These are phyloP conservation scores for Pseudogymnoascus destructans DNA, from an alignment of 2,329 filamentous ascomycete genomes.

Conservation along the genomic window DNA sequence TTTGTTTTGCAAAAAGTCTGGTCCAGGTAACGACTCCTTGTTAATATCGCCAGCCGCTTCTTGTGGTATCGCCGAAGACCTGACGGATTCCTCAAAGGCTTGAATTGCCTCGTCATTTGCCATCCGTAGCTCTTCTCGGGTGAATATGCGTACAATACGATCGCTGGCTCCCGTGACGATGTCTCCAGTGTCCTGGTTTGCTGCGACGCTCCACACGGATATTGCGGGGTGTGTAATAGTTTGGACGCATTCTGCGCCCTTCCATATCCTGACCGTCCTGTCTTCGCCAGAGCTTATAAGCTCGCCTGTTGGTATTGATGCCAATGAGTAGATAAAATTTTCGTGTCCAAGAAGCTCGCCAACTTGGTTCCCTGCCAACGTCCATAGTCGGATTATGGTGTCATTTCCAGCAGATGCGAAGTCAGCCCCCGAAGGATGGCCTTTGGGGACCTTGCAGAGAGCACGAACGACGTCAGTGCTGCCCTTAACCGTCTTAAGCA, in stretches of 20 bases:
- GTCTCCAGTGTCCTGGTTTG: slow-evolving; percentile 68
- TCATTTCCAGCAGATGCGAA: slow-evolving; percentile 94
- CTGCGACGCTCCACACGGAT: slow-evolving; percentile 89
- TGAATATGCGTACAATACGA: slow-evolving; percentile 73
- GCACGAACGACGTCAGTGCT: slow-evolving; percentile 77
- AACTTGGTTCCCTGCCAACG: slow-evolving; percentile 61
- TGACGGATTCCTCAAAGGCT: slow-evolving; percentile 71
- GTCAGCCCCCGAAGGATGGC: slow-evolving; percentile 72
- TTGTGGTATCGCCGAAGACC: slow-evolving; percentile 72
- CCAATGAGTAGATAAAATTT: slow-evolving; percentile 84
- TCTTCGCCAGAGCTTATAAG: slow-evolving; percentile 88
- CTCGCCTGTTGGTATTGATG: slow-evolving; percentile 67
- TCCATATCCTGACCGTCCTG: slow-evolving; percentile 85
- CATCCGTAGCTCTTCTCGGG: slow-evolving; percentile 51
- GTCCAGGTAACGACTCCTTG: slow-evolving; percentile 81
- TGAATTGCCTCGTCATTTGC: slow-evolving; percentile 56
- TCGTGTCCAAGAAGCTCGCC: slow-evolving; percentile 77
- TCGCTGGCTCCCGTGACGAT: slow-evolving; percentile 93
- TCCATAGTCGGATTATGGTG: slow-evolving; percentile 78
- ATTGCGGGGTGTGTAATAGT: slow-evolving; percentile 96
- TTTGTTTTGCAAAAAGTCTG: slow-evolving; percentile 70
- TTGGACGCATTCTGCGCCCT: slow-evolving; percentile 68
- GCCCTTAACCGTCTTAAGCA: slow-evolving; percentile 51
- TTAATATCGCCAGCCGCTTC: slow-evolving; percentile 75
- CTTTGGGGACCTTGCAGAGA: slow-evolving; percentile 64